Conservation (phyloP, 805 yeast species). For the Kazachstania martiniae region DNA sequence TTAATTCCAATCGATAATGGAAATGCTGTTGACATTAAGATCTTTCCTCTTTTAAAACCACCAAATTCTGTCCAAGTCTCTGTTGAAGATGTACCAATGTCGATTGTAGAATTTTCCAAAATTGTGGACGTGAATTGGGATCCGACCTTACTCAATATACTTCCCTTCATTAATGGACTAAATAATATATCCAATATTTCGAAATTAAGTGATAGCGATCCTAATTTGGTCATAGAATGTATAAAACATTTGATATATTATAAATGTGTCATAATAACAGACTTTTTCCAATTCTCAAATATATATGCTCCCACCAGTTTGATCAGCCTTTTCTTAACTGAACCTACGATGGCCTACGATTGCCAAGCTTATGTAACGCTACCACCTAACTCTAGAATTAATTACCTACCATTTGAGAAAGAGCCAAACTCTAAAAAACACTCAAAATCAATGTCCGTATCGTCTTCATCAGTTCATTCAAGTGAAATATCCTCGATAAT, state of each 20-base stretch:
- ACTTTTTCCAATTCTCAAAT: constrained; percentile 81
- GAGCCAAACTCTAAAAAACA: background rate
- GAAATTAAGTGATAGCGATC: constrained; percentile 71
- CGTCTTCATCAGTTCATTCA: constrained; percentile 1
- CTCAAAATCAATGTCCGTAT: background rate
- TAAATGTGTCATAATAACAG: constrained; percentile 71
- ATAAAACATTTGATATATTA: constrained; percentile 87
- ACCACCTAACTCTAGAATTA: constrained; percentile 26
- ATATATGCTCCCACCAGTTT: constrained; percentile 82
- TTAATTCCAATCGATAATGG: constrained; percentile 85
- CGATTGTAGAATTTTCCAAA: constrained; percentile 64
- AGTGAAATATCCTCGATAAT: no score
- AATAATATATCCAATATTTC: constrained; percentile 74
- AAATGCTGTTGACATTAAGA: constrained; percentile 82
- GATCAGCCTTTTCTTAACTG: constrained; percentile 56
- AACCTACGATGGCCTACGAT: constrained; percentile 57
- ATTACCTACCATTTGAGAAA: constrained; percentile 26
- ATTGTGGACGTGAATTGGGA: constrained; percentile 92
- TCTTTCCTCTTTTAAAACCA: constrained; percentile 81
- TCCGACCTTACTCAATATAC: constrained; percentile 83
- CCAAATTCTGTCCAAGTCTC: constrained; percentile 59
- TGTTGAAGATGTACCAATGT: constrained; percentile 82
- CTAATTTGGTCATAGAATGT: constrained; percentile 68
- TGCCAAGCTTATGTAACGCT: constrained; percentile 73
- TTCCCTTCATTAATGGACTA: constrained; percentile 81